Conservation (phyloP, 2,329 filamentous ascomycete species). For the Verticillium nonalfalfae region DNA sequence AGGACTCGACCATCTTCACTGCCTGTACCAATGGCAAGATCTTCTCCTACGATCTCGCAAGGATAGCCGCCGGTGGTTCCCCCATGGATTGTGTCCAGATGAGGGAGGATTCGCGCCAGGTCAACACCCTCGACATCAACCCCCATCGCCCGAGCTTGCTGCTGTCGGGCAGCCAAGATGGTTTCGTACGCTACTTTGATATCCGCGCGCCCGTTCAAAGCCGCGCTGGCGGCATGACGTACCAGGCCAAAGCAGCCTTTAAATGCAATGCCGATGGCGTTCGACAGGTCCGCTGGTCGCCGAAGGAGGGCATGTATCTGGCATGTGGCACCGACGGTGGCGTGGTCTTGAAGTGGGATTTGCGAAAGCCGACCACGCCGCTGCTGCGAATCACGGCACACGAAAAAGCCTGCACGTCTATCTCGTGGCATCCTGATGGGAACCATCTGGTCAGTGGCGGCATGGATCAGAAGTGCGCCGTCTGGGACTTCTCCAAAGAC, state of each 20-base stretch:
- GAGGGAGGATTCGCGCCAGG: constrained; percentile 55
- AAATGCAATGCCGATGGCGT: constrained; percentile 50
- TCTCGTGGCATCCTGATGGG: constrained; percentile 64
- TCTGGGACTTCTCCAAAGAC: constrained; percentile 57
- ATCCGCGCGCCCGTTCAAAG: constrained; percentile 41
- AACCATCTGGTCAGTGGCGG: constrained; percentile 59
- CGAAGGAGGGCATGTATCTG: constrained; percentile 53
- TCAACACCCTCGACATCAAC: constrained; percentile 58
- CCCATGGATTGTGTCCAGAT: constrained; percentile 51
- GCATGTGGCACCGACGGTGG: constrained; percentile 60
- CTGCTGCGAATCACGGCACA: constrained; percentile 55
- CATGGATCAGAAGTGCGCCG: constrained; percentile 53
- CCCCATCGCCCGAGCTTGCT: constrained; percentile 52
- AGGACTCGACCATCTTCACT: constrained; percentile 50
- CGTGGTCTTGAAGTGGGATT: constrained; percentile 58
- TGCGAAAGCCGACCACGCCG: constrained; percentile 46
- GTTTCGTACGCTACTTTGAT: constrained; percentile 56
- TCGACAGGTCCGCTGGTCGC: constrained; percentile 60
- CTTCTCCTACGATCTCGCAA: constrained; percentile 55
- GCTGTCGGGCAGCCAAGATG: constrained; percentile 58
- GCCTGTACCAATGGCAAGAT: constrained; percentile 60
- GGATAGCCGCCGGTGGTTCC: constrained; percentile 34
- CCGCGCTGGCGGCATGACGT: constrained; percentile 42
- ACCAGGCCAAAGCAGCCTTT: constrained; percentile 33
- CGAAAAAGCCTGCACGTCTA: constrained; percentile 51